Conservation (phyloP, 2,329 filamentous ascomycete genomes). For the Pyricularia sp. region DNA sequence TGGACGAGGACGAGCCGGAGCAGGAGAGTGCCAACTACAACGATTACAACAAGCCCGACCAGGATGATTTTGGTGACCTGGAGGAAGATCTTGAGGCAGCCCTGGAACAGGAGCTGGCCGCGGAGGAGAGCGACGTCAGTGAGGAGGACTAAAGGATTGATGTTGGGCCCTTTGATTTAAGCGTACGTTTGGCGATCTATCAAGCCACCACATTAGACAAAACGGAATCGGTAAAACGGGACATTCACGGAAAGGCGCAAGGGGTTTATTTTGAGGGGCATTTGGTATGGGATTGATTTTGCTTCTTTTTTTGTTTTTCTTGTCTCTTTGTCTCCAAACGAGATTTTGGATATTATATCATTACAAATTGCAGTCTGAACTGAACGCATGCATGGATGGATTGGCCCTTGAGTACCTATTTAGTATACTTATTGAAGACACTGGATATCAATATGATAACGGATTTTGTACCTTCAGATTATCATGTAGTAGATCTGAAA, state of each 20-base stretch:
- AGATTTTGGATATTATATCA: background rate
- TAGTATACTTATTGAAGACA: too few species aligned
- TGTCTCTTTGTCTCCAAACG: background rate
- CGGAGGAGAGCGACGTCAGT: slow-evolving; percentile 6
- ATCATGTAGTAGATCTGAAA: background rate
- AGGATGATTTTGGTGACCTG: slow-evolving; percentile 13
- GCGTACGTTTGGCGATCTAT: background rate
- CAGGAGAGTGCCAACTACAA: slow-evolving; percentile 19
- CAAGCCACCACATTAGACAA: background rate
- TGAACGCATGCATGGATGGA: background rate
- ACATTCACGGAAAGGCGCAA: background rate
- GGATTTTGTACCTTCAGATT: background rate
- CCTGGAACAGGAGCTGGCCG: slow-evolving; percentile 8
- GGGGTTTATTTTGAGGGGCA: background rate
- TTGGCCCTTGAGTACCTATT: background rate
- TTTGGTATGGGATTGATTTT: background rate
- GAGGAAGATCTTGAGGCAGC: slow-evolving; percentile 19
- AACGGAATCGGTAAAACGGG: background rate
- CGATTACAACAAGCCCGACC: slow-evolving; percentile 10
- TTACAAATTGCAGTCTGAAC: background rate
- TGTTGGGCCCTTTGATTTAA: background rate
- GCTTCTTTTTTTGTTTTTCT: background rate
- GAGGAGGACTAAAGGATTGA: slow-evolving; percentile 7
- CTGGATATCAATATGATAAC: background rate
- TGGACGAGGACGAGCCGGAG: background rate